A percentile compares a stretch with the other conserved stretches of the same genome.
These are phyloP conservation scores for Amyloporia xantha DNA, from an alignment of 768 basidiomycete genomes.

Conservation along the genomic window DNA sequence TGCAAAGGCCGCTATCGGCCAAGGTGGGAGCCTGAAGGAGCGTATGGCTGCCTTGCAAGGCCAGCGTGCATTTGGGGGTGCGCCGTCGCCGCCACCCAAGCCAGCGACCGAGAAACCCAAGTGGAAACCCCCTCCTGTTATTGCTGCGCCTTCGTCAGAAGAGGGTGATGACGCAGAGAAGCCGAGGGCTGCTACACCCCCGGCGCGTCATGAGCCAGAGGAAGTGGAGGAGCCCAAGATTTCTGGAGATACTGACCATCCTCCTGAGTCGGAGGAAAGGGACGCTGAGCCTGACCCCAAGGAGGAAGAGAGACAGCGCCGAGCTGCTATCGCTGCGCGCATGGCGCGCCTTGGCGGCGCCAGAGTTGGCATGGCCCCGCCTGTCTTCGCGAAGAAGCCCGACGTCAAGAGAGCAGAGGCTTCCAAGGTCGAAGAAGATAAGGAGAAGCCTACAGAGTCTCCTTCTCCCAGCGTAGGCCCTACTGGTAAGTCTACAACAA, in stretches of 20 bases:
- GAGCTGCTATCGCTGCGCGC: constrained; percentile 84
- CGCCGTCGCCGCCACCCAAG: constrained; percentile 45
- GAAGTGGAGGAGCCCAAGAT: constrained; percentile 9
- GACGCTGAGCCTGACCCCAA: constrained; percentile 42
- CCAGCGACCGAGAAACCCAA: constrained; percentile 66
- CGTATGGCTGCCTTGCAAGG: constrained; percentile 93
- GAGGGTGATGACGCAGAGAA: constrained; percentile 16
- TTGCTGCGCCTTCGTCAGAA: constrained; percentile 6
- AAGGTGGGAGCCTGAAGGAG: constrained; percentile 79
- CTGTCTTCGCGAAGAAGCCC: constrained; percentile 53
- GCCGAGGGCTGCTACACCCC: neutral
- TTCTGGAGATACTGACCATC: constrained; percentile 6
- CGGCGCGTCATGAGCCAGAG: constrained; percentile 6
- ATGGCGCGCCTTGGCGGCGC: constrained; percentile 92
- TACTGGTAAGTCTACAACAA: neutral
- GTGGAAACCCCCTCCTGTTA: constrained; percentile 74
- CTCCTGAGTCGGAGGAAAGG: constrained; percentile 28
- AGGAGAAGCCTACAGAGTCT: constrained; percentile 11
- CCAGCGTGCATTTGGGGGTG: constrained; percentile 64
- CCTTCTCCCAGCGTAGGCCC: neutral
- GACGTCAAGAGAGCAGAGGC: constrained; percentile 27
- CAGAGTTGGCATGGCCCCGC: constrained; percentile 68
- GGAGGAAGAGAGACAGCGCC: constrained; percentile 69
- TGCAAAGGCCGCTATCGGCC: constrained; percentile 80
- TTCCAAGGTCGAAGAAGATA: constrained; percentile 23